Conservation (phyloP, 805 yeast genomes). For the Blastobotrys mokoenaii region DNA sequence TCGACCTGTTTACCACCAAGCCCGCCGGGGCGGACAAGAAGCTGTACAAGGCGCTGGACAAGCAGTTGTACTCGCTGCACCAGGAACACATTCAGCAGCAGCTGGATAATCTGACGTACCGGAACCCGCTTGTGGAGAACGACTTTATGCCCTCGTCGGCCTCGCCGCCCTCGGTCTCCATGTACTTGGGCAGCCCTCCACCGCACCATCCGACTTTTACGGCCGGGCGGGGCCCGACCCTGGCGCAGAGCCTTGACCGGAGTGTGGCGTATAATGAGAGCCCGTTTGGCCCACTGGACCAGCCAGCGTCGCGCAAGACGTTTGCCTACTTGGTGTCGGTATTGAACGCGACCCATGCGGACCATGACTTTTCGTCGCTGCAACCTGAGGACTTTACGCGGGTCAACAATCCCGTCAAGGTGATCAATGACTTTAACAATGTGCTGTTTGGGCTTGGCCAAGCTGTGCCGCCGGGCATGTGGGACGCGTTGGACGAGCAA, state of each 20-base stretch:
- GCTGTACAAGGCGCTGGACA: conserved; percentile 78
- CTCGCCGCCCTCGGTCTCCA: conserved; percentile 21
- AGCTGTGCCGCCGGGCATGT: conserved; percentile 54
- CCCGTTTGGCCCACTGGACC: conserved; percentile 90
- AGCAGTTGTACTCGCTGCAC: conserved; percentile 48
- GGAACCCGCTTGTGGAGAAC: neutral
- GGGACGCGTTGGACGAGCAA: conserved; percentile 82
- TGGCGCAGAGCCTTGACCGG: conserved; percentile 14
- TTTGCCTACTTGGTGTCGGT: conserved; percentile 89
- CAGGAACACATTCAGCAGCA: conserved; percentile 18
- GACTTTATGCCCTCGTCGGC: conserved; percentile 7
- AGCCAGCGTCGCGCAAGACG: conserved; percentile 76
- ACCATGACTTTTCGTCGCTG: conserved; percentile 83
- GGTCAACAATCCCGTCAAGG: conserved; percentile 31
- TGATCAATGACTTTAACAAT: conserved; percentile 64
- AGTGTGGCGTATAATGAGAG: conserved; percentile 14
- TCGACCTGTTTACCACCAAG: conserved; percentile 91
- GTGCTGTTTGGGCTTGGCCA: conserved; percentile 52
- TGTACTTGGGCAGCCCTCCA: conserved; percentile 20
- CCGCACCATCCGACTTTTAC: neutral
- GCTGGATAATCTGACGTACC: conserved; percentile 13
- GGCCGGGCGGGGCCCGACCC: neutral
- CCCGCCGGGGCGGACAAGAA: conserved; percentile 87
- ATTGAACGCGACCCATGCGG: conserved; percentile 87
- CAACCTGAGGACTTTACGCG: conserved; percentile 70